Evolutionary conservation across 2,329 filamentous ascomycete species (phyloP).

Genomic region (Alternaria hordeiaustralica): DNA sequence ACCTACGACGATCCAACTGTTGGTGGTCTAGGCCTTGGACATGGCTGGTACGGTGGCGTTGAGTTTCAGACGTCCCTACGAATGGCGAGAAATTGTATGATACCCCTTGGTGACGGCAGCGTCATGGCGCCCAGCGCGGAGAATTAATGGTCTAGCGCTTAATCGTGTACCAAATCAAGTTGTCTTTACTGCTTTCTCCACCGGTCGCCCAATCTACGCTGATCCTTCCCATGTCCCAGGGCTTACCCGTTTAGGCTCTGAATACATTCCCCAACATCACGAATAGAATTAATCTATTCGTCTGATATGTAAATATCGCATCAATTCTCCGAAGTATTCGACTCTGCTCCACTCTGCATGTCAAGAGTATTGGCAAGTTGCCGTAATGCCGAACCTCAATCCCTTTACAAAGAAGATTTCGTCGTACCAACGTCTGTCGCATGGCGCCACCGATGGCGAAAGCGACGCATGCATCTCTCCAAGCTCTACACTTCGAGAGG

Average conservation of each 20-base stretch:
- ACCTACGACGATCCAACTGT: background rate
- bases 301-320: background rate
- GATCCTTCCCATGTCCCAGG: background rate
- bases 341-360: background rate
- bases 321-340: background rate
- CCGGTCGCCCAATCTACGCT: background rate
- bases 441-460: background rate
- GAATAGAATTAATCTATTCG: background rate
- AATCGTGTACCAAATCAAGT: background rate
- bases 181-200: background rate
- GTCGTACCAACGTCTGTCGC: slow-evolving; percentile 2
- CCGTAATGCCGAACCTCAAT: slow-evolving; percentile 7
- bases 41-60: background rate
- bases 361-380: background rate
- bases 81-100: slow-evolving; percentile 5
- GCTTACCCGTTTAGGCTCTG: slow-evolving; percentile 5
- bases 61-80: background rate
- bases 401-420: background rate
- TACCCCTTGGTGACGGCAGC: slow-evolving; percentile 1
- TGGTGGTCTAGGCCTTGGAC: background rate
- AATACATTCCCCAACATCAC: slow-evolving; percentile 1
- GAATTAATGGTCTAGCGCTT: background rate
- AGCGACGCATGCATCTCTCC: background rate
- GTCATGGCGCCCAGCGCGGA: background rate
- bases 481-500: background rate